phyloP scores from a whole-genome alignment of 2,329 filamentous ascomycete genomes.

The Colletotrichum simmondsii region DNA sequence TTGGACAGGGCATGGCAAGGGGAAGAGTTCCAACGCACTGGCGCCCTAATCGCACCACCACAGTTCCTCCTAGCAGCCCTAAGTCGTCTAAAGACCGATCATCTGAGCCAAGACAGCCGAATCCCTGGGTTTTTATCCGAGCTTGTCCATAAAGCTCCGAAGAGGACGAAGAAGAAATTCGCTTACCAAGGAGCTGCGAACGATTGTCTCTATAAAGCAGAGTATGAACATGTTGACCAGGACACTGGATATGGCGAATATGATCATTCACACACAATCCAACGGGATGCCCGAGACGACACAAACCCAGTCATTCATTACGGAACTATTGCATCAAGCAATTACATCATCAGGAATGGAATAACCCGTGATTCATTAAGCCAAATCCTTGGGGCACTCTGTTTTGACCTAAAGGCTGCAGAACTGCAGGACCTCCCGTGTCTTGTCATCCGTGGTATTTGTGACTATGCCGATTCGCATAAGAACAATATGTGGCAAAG shows the following conservation, averaged over 20 bases:
- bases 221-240: background rate
- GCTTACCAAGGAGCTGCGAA: background rate
- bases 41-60: background rate
- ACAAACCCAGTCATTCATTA: slow-evolving; percentile 17
- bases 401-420: slow-evolving; percentile 35
- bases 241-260: background rate
- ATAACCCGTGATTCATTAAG: too few species aligned
- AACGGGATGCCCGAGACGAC: background rate
- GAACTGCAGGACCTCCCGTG: slow-evolving; percentile 36
- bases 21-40: background rate
- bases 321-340: slow-evolving; percentile 19
- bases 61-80: too few species aligned
- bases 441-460: slow-evolving; percentile 48
- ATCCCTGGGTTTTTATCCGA: too few species aligned
- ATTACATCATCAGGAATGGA: slow-evolving; percentile 35
- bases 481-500: slow-evolving; percentile 47
- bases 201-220: background rate
- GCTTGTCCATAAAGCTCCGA: too few species aligned
- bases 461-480: slow-evolving; percentile 50
- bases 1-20: too few species aligned
- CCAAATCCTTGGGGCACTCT: too few species aligned
- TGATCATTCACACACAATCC: background rate
- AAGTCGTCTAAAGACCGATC: too few species aligned
- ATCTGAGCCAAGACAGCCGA: too few species aligned
- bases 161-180: background rate